Evolutionary conservation across 176 grass and related monocot genomes (phyloP).

Genomic region (Hordeum vulgare): MorexV3_pseudomolecules_assembly NC_058520.1:549841026-549841525

Average conservation of each 20-base stretch:
- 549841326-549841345: not conserved
- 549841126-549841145: not conserved
- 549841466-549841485: slow-evolving; percentile 85
- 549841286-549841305: not conserved
- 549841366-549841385: not conserved
- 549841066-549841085: not conserved
- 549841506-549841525: slow-evolving; percentile 21
- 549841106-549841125: not conserved
- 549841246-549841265: slow-evolving; percentile 5
- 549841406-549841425: not conserved
- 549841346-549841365: not conserved
- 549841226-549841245: not conserved
- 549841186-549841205: not conserved
- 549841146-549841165: not conserved
- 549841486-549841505: slow-evolving; percentile 36
- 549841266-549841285: not conserved
- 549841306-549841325: not conserved
- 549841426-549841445: slow-evolving; percentile 99
- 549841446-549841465: slow-evolving; percentile 84
- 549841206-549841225: slow-evolving; percentile 2
- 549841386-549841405: not conserved
- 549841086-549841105: not conserved
- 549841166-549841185: not conserved
- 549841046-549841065: not conserved
- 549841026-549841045: not conserved